Percentiles rank a stretch among this genome's conserved stretches.
These are phyloP conservation scores for Chenopodium album DNA, from an alignment of 148 eudicot genomes.

Conservation along the genomic window DNA sequence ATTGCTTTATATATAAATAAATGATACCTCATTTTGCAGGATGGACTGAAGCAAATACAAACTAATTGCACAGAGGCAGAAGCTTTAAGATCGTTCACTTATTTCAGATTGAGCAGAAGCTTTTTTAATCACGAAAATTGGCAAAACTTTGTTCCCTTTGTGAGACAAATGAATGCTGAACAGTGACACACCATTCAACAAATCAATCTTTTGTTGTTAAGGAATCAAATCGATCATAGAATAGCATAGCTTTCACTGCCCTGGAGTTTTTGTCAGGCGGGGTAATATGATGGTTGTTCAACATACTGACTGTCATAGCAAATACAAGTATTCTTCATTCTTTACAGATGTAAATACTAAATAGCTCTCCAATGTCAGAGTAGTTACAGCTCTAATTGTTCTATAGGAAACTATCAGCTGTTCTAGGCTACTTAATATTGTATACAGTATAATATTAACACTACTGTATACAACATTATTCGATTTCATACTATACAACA, in stretches of 20 bases:
- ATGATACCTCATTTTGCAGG: constrained; percentile 35
- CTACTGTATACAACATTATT: no score
- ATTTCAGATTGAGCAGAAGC: constrained; percentile 53
- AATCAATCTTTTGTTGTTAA: constrained; percentile 17
- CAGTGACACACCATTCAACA: constrained; percentile 20
- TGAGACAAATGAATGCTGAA: constrained; percentile 50
- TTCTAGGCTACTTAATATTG: neutral
- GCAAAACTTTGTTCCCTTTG: constrained; percentile 56
- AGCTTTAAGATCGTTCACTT: constrained; percentile 51
- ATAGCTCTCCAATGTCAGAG: constrained; percentile 26
- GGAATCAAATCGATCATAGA: constrained; percentile 13
- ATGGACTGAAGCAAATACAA: constrained; percentile 48
- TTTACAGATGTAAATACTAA: constrained; percentile 26
- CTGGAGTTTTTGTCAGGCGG: constrained; percentile 33
- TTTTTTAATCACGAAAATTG: constrained; percentile 54
- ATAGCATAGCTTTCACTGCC: constrained; percentile 21
- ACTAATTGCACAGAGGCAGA: constrained; percentile 50
- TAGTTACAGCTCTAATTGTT: constrained; percentile 19
- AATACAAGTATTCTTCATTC: constrained; percentile 37
- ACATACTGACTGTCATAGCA: constrained; percentile 9
- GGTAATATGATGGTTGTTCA: constrained; percentile 22
- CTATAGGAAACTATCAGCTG: neutral
- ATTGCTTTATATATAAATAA: no score
- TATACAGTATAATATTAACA: no score
- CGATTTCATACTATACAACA: no score